Evolutionary conservation across 2,329 filamentous ascomycete species (phyloP), one percentile per base, ranked within the genome.

Genomic region (Fusarium coicis): DNA sequence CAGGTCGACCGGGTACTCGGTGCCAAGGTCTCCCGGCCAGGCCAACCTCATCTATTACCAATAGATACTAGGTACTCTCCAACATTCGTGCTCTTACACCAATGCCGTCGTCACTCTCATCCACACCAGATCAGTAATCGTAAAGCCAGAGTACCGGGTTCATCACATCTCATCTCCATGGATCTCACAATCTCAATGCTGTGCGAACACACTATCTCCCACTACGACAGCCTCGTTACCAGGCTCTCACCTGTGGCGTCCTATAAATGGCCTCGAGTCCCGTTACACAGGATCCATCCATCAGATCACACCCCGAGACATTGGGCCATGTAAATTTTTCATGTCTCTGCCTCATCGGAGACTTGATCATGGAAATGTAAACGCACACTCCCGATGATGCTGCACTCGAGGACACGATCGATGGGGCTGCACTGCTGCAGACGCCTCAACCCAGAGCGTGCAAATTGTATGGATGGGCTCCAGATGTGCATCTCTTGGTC

Each of bases 381-480:
- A 50, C 11, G 28, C 43, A 68, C 18, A 68, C 55, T 50, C 49
- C 62, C 66, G 75, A 77, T 73, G 68, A 75, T 76, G 76, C 74
- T 71, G 55, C 53, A 32, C 46, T 57, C 19, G 47, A 66, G 49
- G 70, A 63, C 70, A 73, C 66, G 57, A 63, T 73, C 70, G 56
- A 59, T 37, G 39, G 60, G 62, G 56, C 56, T 63, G 50, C 43
- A 50, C 61, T 57, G 49, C 49, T 74, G 72, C 69, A 75, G 69
- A 59, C 69, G 69, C 64, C 72, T 63, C 58, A 49, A 28, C 26
- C 36, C 40, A 64, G 49, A 66, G 40, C 46, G n/a, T 63, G 60
- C 34, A 61, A 68, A 50, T 62, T 70, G 66, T 64, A 80, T 83
- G 19, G 89, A 92, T 15, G 43, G 90, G 90, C 16, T 93, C 85